Evolutionary conservation across 2,329 filamentous ascomycete species (phyloP).

Genomic region (Dothiorella sarmentorum): DNA sequence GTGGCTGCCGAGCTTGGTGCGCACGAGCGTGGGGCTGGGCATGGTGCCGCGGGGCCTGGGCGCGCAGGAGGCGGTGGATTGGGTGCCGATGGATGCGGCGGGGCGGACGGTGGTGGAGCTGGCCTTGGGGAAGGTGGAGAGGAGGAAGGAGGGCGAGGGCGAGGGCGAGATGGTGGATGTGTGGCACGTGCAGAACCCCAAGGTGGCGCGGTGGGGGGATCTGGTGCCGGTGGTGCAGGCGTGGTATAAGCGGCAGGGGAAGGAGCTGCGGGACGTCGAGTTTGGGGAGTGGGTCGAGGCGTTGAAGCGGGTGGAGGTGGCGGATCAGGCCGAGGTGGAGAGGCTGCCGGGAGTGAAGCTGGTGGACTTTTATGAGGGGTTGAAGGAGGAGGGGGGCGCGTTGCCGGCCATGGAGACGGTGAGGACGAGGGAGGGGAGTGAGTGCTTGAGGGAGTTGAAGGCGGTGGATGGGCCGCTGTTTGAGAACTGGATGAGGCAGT

Average conservation of each 20-base stretch:
- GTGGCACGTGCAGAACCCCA: slow-evolving; percentile 21
- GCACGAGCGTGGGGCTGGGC: slow-evolving; percentile 24
- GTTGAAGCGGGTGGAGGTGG: slow-evolving; percentile 14
- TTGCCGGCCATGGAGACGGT: slow-evolving; percentile 9
- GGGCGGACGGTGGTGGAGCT: slow-evolving; percentile 17
- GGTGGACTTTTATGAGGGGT: slow-evolving; percentile 21
- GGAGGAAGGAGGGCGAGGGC: background rate
- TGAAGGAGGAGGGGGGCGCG: slow-evolving; percentile 14
- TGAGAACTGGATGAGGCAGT: slow-evolving; percentile 17
- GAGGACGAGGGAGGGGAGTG: background rate
- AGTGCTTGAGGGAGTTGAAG: slow-evolving; percentile 1
- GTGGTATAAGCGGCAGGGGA: background rate
- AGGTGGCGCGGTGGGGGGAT: slow-evolving; percentile 8
- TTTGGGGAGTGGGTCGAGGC: slow-evolving; percentile 18
- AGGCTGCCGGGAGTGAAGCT: slow-evolving; percentile 21
- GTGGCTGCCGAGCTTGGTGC: slow-evolving; percentile 29
- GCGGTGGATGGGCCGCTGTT: slow-evolving; percentile 11
- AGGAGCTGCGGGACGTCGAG: background rate
- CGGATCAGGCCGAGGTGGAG: slow-evolving; percentile 10
- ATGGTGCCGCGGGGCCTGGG: slow-evolving; percentile 23
- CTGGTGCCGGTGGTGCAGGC: slow-evolving; percentile 17
- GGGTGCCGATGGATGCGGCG: slow-evolving; percentile 24
- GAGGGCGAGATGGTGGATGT: slow-evolving; percentile 15
- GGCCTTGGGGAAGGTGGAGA: background rate
- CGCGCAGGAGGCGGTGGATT: slow-evolving; percentile 24